Base-by-base conservation (phyloP, 495 filamentous ascomycete genomes). In the Neurospora tetraspora region DNA sequence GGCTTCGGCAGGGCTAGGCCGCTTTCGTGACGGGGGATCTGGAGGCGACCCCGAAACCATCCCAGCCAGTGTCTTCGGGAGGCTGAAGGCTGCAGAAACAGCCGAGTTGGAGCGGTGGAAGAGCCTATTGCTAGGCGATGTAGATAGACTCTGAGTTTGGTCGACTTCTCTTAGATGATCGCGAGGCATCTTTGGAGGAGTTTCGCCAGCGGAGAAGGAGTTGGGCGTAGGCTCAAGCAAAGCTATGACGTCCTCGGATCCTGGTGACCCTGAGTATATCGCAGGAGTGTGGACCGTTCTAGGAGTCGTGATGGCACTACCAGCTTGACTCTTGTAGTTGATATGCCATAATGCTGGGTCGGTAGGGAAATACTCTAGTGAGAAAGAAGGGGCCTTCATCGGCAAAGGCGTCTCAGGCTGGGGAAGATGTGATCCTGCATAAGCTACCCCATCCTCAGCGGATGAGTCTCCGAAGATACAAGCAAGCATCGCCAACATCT, bases 401-500 rank as follows among this genome's bases (percentile, higher is more conserved):
- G 87, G 83, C 23, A 91, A 82, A 8, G 89, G 89, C 38, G 87
- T 87, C 72, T 89, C 83, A 27, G 87, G 82, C 65, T 82, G 82
- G 10, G 80, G 77, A 68, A 85, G 82, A 39, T 82, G 81, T 6
- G 82, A 79, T 65, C 85, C 85, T 14, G 81, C 81, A 68, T 84
- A 83, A 36, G 82, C 81, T 39, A 85, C 80, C n/a, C 82, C 81
- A 71, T 88, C 83, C 68, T 86, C 81, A 5, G 84, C 77, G 1
- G 80, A 78, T 8, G 89, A 85, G 72, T 96, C 92, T 69, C 89
- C 89, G 71, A 98, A 91, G 61, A 97, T 89, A 78, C 94, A 97
- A 2, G 94, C 91, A 14, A 98, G 86, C 94, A 97, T 97, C 40
- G 94, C 95, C 20, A 97, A 85, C 94, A 97, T 97, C 79, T 98